These are phyloP conservation scores for Fagus sylvatica DNA, from an alignment of 306 rosid genomes.

Conservation along the genomic window DNA sequence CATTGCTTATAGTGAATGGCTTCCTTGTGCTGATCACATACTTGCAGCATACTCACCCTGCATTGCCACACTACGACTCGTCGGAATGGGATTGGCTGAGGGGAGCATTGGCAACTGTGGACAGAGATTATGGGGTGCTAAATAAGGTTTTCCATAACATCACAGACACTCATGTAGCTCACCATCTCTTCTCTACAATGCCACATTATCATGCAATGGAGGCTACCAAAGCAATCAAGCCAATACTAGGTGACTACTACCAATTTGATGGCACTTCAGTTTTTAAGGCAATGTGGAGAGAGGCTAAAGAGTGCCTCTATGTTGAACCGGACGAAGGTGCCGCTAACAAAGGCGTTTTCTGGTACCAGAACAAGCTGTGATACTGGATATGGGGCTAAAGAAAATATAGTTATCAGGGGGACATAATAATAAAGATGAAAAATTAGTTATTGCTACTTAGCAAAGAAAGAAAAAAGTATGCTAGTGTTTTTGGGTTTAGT, in stretches of 20 bases:
- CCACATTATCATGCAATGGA: constrained; percentile 82
- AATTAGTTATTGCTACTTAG: too few species aligned
- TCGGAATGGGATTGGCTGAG: constrained; percentile 85
- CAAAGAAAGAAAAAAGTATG: too few species aligned
- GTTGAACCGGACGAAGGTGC: constrained; percentile 58
- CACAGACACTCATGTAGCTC: constrained; percentile 70
- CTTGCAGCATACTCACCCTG: constrained; percentile 73
- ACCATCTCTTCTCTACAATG: constrained; percentile 74
- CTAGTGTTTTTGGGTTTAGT: not conserved
- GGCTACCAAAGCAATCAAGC: constrained; percentile 64
- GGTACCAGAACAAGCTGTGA: constrained; percentile 63
- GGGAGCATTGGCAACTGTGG: constrained; percentile 70
- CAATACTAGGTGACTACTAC: constrained; percentile 48
- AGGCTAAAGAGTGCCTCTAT: constrained; percentile 71
- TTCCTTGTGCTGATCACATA: constrained; percentile 64
- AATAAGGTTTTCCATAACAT: constrained; percentile 70
- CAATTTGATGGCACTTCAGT: constrained; percentile 64
- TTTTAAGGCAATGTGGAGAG: constrained; percentile 80
- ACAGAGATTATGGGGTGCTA: constrained; percentile 68
- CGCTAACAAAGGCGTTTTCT: constrained; percentile 56
- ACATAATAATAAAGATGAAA: not conserved
- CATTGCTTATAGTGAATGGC: constrained; percentile 56
- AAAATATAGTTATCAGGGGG: not conserved
- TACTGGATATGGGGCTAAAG: not conserved
- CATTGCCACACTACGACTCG: constrained; percentile 70